Evolutionary conservation across 495 filamentous ascomycete genomes (phyloP), one percentile per base, ranked within the genome.

Genomic region (Penicillium steckii): DNA sequence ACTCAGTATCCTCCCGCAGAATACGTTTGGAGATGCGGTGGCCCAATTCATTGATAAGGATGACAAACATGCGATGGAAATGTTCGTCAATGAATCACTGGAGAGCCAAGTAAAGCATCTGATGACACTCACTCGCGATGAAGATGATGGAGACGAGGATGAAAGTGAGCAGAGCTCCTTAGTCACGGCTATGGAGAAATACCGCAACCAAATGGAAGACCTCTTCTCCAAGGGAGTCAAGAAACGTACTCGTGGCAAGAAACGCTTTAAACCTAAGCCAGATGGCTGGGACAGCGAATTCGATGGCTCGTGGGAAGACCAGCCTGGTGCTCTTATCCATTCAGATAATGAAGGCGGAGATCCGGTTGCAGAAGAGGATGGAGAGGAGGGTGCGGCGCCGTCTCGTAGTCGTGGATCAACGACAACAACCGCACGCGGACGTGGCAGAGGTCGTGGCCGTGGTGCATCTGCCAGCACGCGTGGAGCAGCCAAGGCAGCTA

Each of bases 11-110:
- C 76, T 99, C 0, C 92, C 94, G 0, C 86, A 93, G 60, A 92
- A 91, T 45, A 88, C 84, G 0, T 96, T 99, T 62, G 87, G 91
- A 6, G 92, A 97, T 68, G 95, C 94, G 0, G 91, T 99, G 7
- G 84, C 84, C 47, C 89, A 95, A 54, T 99, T 92, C 65, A 90
- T 97, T 21, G 86, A 91, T 67, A 97, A 97, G 56, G 90, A 96
- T 59, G 94, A 99, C 69, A 95, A 91, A 56, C 84, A 94, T 56
- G 92, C 92, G 0, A 87, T 97, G 80, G 86, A 95, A 59, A 81
- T 80, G 58, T 97, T 97, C 59, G 88, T 97, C 21, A 83, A 83
- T 35, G 86, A 95, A 13, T 90, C 87, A 19, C 74, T 97, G 2
- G 76, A 81, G 12, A 83, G 76, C 52, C 90, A 95, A 59, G 74